These are phyloP conservation scores for Trichosporon sp. DNA, from an alignment of 1,284 basidiomycete genomes.

Conservation along the genomic window DNA sequence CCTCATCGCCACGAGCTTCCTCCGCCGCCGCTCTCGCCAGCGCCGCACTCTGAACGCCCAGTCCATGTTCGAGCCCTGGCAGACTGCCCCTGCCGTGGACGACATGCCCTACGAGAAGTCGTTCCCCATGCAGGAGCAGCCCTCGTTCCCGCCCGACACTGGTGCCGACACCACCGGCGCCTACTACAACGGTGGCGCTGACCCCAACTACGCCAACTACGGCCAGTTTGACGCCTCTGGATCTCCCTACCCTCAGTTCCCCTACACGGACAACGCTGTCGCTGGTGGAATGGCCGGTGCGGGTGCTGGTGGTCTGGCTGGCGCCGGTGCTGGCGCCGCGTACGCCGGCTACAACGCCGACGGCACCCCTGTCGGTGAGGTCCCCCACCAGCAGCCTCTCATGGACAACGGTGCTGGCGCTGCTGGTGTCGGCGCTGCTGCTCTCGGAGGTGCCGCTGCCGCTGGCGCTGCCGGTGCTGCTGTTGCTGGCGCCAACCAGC, in stretches of 20 bases:
- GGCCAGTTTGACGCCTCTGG: conserved; percentile 24
- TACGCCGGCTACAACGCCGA: conserved; percentile 13
- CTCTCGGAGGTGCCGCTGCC: conserved; percentile 17
- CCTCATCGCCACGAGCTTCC: conserved; percentile 40
- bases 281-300: conserved; percentile 32
- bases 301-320: conserved; percentile 25
- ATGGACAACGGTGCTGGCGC: conserved; percentile 20
- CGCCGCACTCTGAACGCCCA: conserved; percentile 43
- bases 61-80: conserved; percentile 53
- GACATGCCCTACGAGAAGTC: conserved; percentile 33
- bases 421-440: conserved; percentile 21
- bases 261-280: conserved; percentile 13
- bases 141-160: conserved; percentile 22
- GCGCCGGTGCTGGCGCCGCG: conserved; percentile 27
- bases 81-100: conserved; percentile 39
- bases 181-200: conserved; percentile 30
- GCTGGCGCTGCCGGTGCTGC: conserved; percentile 26
- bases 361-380: not conserved
- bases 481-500: not conserved
- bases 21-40: conserved; percentile 42
- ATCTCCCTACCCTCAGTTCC: conserved; percentile 26
- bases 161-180: conserved; percentile 5
- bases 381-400: conserved; percentile 7
- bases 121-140: conserved; percentile 33
- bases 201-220: conserved; percentile 31